phyloP scores from a whole-genome alignment of 495 filamentous ascomycete genomes.

The Penicillium coffeae region DNA sequence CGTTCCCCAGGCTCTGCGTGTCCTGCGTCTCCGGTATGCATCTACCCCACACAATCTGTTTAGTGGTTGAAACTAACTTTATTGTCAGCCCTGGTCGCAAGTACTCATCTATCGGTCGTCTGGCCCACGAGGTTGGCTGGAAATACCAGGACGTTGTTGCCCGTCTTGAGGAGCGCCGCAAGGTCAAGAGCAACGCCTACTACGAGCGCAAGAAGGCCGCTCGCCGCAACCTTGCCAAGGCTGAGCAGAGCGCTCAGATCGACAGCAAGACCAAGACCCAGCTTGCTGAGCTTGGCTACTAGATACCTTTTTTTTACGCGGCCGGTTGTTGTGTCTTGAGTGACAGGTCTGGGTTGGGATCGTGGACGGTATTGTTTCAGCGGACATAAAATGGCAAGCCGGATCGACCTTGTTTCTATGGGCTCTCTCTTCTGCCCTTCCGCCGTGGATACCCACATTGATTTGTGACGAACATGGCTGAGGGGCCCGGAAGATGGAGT shows the following conservation, averaged over 20 bases:
- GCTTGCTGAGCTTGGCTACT: conserved; percentile 69
- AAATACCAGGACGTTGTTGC: conserved; percentile 99
- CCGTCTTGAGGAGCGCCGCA: conserved; percentile 96
- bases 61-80: neutral
- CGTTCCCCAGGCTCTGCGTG: conserved; percentile 93
- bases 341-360: conserved; percentile 44
- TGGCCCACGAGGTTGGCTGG: conserved; percentile 99
- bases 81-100: conserved; percentile 74
- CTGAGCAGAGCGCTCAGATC: conserved; percentile 86
- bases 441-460: conserved; percentile 25
- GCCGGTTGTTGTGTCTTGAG: conserved; percentile 45
- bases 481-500: conserved; percentile 21
- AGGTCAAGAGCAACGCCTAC: conserved; percentile 98
- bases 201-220: conserved; percentile 99
- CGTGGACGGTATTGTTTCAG: conserved; percentile 47
- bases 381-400: conserved; percentile 41
- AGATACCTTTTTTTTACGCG: conserved; percentile 47
- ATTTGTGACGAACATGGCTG: conserved; percentile 38
- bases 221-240: conserved; percentile 81
- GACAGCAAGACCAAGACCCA: conserved; percentile 68
- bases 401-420: conserved; percentile 38
- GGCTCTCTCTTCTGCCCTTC: conserved; percentile 16
- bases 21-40: conserved; percentile 71
- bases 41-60: neutral
- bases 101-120: conserved; percentile 96